Conservation (phyloP, 306 rosid genomes). For the Cicer judaicum region DNA sequence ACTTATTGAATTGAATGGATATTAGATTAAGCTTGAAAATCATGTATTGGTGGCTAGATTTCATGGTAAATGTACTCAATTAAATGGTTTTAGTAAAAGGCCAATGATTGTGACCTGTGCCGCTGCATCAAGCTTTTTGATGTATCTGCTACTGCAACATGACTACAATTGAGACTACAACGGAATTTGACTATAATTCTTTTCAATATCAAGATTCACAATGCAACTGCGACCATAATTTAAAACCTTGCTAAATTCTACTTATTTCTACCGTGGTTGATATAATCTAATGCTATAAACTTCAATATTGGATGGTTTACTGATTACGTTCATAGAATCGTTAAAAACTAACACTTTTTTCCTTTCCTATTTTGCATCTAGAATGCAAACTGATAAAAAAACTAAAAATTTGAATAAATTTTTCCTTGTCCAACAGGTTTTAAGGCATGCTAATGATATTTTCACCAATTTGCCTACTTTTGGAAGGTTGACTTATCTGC, state of each 20-base stretch:
- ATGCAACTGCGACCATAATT: neutral
- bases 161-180: neutral
- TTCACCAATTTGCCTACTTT: constrained; percentile 44
- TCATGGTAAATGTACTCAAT: neutral
- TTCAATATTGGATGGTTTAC: no score
- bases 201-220: neutral
- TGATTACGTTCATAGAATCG: neutral
- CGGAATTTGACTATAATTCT: neutral
- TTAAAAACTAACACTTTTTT: neutral
- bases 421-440: constrained; percentile 36
- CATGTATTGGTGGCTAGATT: neutral
- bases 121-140: neutral
- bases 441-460: constrained; percentile 16
- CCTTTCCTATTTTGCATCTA: neutral
- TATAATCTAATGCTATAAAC: no score
- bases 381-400: neutral
- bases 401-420: neutral
- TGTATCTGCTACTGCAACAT: neutral
- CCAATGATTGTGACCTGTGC: neutral
- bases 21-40: neutral
- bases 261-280: neutral
- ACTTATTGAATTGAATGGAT: no score
- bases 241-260: neutral
- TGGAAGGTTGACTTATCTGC: constrained; percentile 44
- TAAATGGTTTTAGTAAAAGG: no score